These are phyloP conservation scores for Aspergillus pseudotamarii DNA, from an alignment of 2,329 filamentous ascomycete species.

Conservation along the genomic window DNA sequence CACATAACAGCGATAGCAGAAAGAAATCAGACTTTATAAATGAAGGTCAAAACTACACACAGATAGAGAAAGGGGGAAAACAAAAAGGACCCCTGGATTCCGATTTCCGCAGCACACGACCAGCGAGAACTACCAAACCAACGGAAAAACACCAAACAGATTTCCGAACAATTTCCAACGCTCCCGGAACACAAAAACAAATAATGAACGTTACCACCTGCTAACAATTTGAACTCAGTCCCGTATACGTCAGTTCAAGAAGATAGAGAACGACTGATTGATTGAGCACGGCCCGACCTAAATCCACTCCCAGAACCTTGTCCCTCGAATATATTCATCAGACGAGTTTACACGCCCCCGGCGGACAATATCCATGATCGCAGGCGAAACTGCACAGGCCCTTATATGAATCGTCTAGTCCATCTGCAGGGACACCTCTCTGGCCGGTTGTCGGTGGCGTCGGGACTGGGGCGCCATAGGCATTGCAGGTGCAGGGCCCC, in stretches of 20 bases:
- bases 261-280: background rate
- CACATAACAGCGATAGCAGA: too few relatives aligned
- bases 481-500: conserved; percentile 34
- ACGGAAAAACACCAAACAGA: background rate
- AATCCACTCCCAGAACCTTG: too few relatives aligned
- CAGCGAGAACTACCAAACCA: background rate
- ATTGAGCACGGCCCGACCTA: background rate
- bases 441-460: conserved; percentile 27
- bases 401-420: conserved; percentile 40
- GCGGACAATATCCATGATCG: conserved; percentile 51
- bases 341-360: conserved; percentile 24
- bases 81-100: background rate
- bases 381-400: conserved; percentile 53
- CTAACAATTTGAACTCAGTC: background rate
- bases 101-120: background rate
- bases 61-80: background rate
- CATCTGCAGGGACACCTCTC: conserved; percentile 19
- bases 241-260: background rate
- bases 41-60: too few relatives aligned
- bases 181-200: background rate
- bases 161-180: background rate
- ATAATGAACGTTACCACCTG: background rate
- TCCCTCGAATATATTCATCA: too few relatives aligned
- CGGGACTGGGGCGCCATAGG: conserved; percentile 24
- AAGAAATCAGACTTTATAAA: too few relatives aligned